Base-by-base conservation (phyloP, 352 stramenopile genomes). In the Phytopythium sindhum region DNA sequence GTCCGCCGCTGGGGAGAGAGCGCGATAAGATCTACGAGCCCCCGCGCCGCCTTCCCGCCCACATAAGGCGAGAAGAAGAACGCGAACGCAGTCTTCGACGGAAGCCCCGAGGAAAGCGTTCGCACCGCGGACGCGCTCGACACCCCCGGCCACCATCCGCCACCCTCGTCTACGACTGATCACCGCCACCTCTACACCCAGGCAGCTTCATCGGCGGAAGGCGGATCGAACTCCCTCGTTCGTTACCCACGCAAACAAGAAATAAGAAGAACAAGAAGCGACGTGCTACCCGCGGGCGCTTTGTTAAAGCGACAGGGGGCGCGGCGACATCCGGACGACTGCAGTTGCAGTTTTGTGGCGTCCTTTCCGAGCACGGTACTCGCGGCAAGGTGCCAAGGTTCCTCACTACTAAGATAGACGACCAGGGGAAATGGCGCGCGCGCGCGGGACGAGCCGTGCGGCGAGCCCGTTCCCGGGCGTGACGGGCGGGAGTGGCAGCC, bases 341-440 rank as follows among this genome's bases (percentile, higher is more conserved):
- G 5, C 45, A 52, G 23, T 58, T 58, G 31, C 52, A 17, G 7
- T 42, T 57, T 57, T n/a, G 50, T 11, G 19, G 52, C 51, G 19
- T 57, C 52, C 21, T 58, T 58, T 37, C 52, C 52, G 52, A 45
- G 31, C 45, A 52, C 45, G 45, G 45, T 58, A 58, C 52, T 58
- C 26, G 52, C 52, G 26, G 50, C 50, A 39, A 10, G 33, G 7
- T 15, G 7, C 10, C 33, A 10, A 57, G 52, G 35, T 50, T 50
- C 19, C 21, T 23, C 9, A 15, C 3, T 12, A 9, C 19, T 15
- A 11, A 26, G 3, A 11, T 24, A 58, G 52, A 3, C 51, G 51
- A 37, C 33, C 7, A 5, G 15, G 1, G 6, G 48, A 39, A 14
- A 60, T 28, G 54, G 23, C n/a, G n/a, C 54, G 54, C 21, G 33